Evolutionary conservation across 495 filamentous ascomycete genomes (phyloP), one percentile per base, ranked within the genome.

Genomic region (Cenococcum geophilum): DNA sequence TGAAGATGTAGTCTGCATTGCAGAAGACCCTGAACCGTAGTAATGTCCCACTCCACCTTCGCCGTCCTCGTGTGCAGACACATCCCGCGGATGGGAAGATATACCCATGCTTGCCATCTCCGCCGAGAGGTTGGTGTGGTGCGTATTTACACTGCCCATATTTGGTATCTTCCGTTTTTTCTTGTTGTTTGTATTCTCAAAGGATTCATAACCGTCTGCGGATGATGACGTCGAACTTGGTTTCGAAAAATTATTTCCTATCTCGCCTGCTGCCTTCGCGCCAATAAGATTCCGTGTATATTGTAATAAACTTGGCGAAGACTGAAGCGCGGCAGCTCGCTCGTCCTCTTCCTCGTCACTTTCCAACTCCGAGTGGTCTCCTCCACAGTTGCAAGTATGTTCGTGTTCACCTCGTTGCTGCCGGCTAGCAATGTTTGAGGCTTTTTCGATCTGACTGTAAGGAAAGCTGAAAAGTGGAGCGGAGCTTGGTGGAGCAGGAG

Each of bases 181-280:
- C 74, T 99, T 99, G 72, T 99, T 97, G 71, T 96, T 97, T 55
- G 90, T 96, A 67, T 99, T 97, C 72, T 99, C 93, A 68, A 96
- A 95, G 18, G 89, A 92, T 70, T 97, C 95, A 71, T 97, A 97
- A 32, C 93, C 91, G 72, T 97, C 95, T 5, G 81, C 83, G 8
- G 78, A 68, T 25, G 73, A 72, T 32, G 71, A 66, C 40, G 74
- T 66, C 22, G 76, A 77, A 16, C 58, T 65, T 1, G 75, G 69
- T 40, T 69, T 70, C 42, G 67, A 63, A 20, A 70, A 65, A n/a
- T 36, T 43, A 22, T n/a, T 45, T 10, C 40, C 52, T 11, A 32
- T 59, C 16, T 52, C 58, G 9, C 25, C 20, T 12, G 36, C 59
- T 12, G 49, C 20, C 36, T 55, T 55, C 18, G 34, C 25, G 18